Evolutionary conservation across 495 filamentous ascomycete genomes (phyloP).

Genomic region (Neurospora sp.): DNA sequence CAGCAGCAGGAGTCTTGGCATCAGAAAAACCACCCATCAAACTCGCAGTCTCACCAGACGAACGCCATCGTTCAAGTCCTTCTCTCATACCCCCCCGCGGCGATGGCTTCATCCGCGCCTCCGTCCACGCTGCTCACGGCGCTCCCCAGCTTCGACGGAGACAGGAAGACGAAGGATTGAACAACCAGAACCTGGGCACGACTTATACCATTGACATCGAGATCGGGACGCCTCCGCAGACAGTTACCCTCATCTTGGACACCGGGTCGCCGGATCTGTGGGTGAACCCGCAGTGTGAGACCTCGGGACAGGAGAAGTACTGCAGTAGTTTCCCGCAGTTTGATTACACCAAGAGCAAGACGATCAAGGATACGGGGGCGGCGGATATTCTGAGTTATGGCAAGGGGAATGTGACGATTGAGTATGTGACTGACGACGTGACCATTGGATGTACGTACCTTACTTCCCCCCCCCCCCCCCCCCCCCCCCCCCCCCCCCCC

Average conservation of each 20-base stretch:
- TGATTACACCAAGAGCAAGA: conserved; percentile 21
- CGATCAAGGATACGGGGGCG: conserved; percentile 14
- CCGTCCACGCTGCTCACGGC: conserved; percentile 4
- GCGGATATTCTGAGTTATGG: conserved; percentile 28
- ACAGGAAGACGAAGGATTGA: background rate
- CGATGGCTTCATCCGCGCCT: conserved; percentile 8
- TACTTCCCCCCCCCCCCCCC: too few relatives aligned
- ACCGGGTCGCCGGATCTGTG: conserved; percentile 37
- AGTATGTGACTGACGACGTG: conserved; percentile 33
- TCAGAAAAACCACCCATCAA: background rate
- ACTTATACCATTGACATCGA: conserved; percentile 11
- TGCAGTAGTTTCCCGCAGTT: conserved; percentile 24
- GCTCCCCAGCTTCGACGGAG: conserved; percentile 1
- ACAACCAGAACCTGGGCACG: conserved; percentile 2
- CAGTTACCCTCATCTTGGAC: conserved; percentile 32
- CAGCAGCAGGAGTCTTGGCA: background rate
- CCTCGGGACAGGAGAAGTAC: conserved; percentile 13
- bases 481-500: too few relatives aligned
- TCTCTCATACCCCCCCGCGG: conserved; percentile 1
- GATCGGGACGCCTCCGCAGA: conserved; percentile 17
- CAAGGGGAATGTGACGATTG: conserved; percentile 27
- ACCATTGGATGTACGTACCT: conserved; percentile 24
- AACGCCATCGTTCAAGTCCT: background rate
- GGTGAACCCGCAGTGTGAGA: conserved; percentile 32
- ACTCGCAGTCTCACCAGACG: background rate